Conservation (phyloP, 805 yeast species). For the Pichia paraexigua region DNA sequence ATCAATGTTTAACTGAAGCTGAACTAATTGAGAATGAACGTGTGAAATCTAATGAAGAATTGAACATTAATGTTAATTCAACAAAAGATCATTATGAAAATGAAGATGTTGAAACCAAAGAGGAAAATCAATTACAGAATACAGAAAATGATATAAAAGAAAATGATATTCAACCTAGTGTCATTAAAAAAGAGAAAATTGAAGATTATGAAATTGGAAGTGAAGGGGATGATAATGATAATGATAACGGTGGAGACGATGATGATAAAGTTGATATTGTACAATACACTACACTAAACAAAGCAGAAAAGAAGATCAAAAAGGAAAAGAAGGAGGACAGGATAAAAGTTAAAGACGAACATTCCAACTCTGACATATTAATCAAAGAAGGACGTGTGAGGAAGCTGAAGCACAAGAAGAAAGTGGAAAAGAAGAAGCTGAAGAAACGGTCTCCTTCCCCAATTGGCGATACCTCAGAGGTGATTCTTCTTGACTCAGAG, state of each 20-base stretch:
- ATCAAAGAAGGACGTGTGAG: background rate
- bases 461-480: slow-evolving; percentile 1
- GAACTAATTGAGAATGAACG: slow-evolving; percentile 1
- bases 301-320: background rate
- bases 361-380: background rate
- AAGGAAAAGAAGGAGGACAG: background rate
- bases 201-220: too few relatives aligned
- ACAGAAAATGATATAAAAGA: background rate
- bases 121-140: background rate
- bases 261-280: background rate
- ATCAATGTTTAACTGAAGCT: slow-evolving; percentile 18
- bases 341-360: background rate
- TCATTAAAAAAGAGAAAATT: slow-evolving; percentile 7
- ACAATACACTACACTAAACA: background rate
- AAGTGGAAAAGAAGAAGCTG: background rate
- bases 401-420: background rate
- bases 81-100: background rate
- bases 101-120: background rate
- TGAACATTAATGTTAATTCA: background rate
- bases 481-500: slow-evolving; percentile 6
- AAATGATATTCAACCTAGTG: background rate
- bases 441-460: background rate
- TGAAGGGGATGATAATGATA: too few relatives aligned
- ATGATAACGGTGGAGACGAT: slow-evolving; percentile 13
- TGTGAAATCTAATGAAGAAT: slow-evolving; percentile 10